Base-by-base conservation (phyloP, 768 basidiomycete species). In the Rhodotorula sphaerocarpa region DNA sequence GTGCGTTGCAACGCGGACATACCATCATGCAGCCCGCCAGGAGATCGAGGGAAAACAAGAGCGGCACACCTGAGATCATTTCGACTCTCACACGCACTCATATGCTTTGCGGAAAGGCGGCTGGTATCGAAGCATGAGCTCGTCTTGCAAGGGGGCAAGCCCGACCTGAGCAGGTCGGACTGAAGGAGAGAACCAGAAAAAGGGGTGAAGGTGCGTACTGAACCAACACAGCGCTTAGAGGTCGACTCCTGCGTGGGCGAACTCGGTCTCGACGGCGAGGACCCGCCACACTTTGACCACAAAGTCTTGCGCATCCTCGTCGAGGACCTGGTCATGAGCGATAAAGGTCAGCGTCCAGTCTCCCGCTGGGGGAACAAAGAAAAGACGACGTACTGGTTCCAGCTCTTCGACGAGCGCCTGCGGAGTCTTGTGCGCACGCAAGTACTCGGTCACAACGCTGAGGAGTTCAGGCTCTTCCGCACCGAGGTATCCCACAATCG, bases 401-500 rank as follows among this genome's bases (percentile, higher is more conserved):
- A 73, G 57, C 57, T 72, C 72, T 34, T 72, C 72, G n/a, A 69
- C 57, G 14, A 73, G 65, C 7, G 63, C 68, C 28, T 63, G 50
- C 27, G 72, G 59, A 6, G 50, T n/a, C 57, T 70, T 72, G 63
- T 63, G 71, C 30, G 58, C 67, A 11, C 64, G 56, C 30, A 73
- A 39, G 43, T 72, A 64, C 34, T 71, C 68, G 36, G 66, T 31
- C 15, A 72, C 71, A n/a, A 62, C 67, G 50, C 41, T 66, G 21
- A 73, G 50, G 23, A 73, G 60, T 61, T 73, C 72, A 6, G 65
- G 53, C 59, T 73, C 72, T 54, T 70, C 72, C 14, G 56, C 47
- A 27, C 72, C 72, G 30, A 73, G 63, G 48, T 70, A 71, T 54
- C 68, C 70, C 42, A 72, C 68, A 51, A 71, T 70, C 30, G 63